Percentiles rank a stretch among this genome's conserved stretches.
These are phyloP conservation scores for Euphorbia pulcherrima DNA, from an alignment of 345 rosid species.

Conservation along the genomic window DNA sequence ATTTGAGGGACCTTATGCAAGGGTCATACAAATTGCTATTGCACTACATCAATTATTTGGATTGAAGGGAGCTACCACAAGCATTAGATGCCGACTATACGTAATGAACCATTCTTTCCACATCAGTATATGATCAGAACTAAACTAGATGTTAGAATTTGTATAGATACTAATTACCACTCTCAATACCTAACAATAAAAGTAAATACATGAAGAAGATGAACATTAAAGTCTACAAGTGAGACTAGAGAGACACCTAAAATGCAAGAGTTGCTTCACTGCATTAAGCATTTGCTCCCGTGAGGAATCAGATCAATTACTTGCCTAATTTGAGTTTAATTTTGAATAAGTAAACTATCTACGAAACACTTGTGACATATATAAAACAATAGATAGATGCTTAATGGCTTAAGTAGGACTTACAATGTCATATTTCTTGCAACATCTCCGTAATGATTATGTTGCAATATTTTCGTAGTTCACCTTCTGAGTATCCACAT, in stretches of 20 bases:
- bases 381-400: background rate
- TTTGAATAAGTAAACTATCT: background rate
- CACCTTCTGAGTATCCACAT: constrained; percentile 41
- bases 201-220: no score
- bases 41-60: no score
- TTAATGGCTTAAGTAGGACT: constrained; percentile 19
- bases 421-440: constrained; percentile 52
- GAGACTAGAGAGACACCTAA: constrained; percentile 44
- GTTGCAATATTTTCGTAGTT: constrained; percentile 48
- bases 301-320: constrained; percentile 32
- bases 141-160: constrained; percentile 47
- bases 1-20: no score
- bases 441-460: constrained; percentile 50
- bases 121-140: constrained; percentile 27
- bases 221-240: background rate
- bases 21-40: no score
- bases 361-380: background rate
- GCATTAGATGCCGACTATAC: no score
- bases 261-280: constrained; percentile 44
- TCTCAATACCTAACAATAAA: no score
- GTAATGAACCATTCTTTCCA: constrained; percentile 20
- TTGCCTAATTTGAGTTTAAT: constrained; percentile 25
- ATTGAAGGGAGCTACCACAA: no score
- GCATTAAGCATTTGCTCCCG: constrained; percentile 51
- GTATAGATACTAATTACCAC: constrained; percentile 21